Evolutionary conservation across 2,329 filamentous ascomycete species (phyloP).

Genomic region (Penicillium sp.): DNA sequence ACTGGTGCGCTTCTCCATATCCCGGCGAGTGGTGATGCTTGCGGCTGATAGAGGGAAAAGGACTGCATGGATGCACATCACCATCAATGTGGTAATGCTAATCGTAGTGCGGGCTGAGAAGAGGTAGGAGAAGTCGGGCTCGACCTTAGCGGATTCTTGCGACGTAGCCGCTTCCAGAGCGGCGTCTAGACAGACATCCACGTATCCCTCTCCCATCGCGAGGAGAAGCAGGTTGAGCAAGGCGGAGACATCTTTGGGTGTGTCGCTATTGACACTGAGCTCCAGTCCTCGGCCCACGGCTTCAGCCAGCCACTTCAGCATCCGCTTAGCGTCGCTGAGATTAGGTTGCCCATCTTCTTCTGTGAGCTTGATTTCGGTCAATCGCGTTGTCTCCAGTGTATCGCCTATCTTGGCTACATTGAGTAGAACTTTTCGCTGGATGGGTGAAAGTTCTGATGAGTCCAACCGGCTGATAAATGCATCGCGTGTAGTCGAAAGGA

Average conservation of each 20-base stretch:
- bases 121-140: conserved; percentile 85
- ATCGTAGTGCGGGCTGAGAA: conserved; percentile 76
- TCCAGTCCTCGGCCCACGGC: conserved; percentile 88
- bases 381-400: conserved; percentile 61
- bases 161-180: conserved; percentile 72
- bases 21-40: conserved; percentile 84
- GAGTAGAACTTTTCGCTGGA: conserved; percentile 87
- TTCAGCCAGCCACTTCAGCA: conserved; percentile 97
- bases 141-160: conserved; percentile 75
- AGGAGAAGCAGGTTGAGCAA: conserved; percentile 79
- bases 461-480: conserved; percentile 87
- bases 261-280: conserved; percentile 81
- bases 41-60: conserved; percentile 84
- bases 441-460: conserved; percentile 80
- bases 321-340: conserved; percentile 86
- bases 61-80: conserved; percentile 85
- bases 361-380: conserved; percentile 83
- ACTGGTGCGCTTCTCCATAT: conserved; percentile 80
- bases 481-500: conserved; percentile 83
- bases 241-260: conserved; percentile 87
- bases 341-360: conserved; percentile 85
- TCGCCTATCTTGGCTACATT: conserved; percentile 80
- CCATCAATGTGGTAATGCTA: conserved; percentile 87
- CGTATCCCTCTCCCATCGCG: conserved; percentile 81
- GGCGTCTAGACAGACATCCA: conserved; percentile 64